Conservation (phyloP, 306 rosid species). For the Quercus gilva region DNA sequence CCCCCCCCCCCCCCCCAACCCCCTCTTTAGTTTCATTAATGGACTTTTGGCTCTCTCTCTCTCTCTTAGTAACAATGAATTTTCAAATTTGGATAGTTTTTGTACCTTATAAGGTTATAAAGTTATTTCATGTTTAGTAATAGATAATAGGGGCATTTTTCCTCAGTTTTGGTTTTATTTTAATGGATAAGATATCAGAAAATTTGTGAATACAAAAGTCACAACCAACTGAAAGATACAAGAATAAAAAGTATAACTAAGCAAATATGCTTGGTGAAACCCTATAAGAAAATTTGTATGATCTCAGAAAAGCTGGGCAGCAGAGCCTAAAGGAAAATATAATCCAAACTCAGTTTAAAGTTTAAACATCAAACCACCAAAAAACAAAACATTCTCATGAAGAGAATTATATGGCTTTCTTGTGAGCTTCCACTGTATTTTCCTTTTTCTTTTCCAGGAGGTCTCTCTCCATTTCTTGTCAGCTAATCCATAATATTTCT, state of each 20-base stretch:
- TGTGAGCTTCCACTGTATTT: neutral
- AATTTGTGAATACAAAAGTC: neutral
- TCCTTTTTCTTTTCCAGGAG: neutral
- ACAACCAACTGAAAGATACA: neutral
- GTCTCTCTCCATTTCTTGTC: neutral
- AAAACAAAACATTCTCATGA: neutral
- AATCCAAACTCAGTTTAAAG: neutral
- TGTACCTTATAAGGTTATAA: constrained; percentile 1
- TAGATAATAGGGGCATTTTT: neutral
- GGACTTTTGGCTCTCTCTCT: neutral
- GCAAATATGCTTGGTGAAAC: neutral
- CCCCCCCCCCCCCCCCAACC: neutral
- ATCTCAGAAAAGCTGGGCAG: neutral
- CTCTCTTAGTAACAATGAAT: constrained; percentile 5
- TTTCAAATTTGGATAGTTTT: constrained; percentile 13
- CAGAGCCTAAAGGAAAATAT: neutral
- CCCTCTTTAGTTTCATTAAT: neutral
- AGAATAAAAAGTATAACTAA: neutral
- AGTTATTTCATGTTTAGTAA: constrained; percentile 1
- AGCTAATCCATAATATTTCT: neutral
- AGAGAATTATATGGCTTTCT: neutral
- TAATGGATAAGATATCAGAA: too few species aligned
- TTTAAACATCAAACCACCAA: neutral
- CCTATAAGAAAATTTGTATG: neutral
- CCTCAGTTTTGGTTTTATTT: too few species aligned